phyloP scores from a whole-genome alignment of 345 rosid genomes.

The Luvunga scandens region DNA sequence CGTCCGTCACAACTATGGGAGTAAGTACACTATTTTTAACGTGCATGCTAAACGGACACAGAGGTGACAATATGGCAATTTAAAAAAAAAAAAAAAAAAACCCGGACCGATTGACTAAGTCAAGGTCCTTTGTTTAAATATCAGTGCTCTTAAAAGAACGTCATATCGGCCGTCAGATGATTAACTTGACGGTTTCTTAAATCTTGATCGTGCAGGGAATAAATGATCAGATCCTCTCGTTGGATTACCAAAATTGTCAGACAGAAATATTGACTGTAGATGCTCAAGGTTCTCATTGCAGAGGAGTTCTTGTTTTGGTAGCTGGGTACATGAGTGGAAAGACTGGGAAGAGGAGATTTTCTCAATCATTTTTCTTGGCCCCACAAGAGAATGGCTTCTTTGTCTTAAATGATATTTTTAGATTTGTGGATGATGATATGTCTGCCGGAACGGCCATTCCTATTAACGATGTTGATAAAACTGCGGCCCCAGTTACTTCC shows the following conservation, averaged over 20 bases:
- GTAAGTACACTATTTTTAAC: constrained; percentile 29
- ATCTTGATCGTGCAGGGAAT: constrained; percentile 56
- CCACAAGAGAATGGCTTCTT: constrained; percentile 94
- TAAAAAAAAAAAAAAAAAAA: no score
- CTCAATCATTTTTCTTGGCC: constrained; percentile 85
- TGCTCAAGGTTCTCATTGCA: constrained; percentile 66
- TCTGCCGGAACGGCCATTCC: constrained; percentile 12
- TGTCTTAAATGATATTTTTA: constrained; percentile 88
- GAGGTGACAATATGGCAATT: no score
- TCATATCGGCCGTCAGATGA: no score
- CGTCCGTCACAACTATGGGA: constrained; percentile 37
- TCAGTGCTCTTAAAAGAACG: no score
- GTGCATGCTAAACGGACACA: no score
- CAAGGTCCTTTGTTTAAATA: no score
- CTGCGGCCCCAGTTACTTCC: constrained; percentile 20
- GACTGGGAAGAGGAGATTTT: constrained; percentile 54
- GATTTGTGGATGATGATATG: constrained; percentile 55
- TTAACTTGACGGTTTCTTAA: background rate
- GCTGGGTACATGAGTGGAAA: constrained; percentile 73
- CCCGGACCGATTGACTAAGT: fast-evolving
- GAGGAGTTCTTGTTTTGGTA: constrained; percentile 77
- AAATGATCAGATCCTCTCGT: constrained; percentile 69
- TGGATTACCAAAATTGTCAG: constrained; percentile 42
- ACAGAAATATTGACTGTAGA: constrained; percentile 75
- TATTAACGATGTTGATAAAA: background rate